These are phyloP conservation scores for Dentipellis fragilis DNA, from an alignment of 768 basidiomycete species.

Conservation along the genomic window DNA sequence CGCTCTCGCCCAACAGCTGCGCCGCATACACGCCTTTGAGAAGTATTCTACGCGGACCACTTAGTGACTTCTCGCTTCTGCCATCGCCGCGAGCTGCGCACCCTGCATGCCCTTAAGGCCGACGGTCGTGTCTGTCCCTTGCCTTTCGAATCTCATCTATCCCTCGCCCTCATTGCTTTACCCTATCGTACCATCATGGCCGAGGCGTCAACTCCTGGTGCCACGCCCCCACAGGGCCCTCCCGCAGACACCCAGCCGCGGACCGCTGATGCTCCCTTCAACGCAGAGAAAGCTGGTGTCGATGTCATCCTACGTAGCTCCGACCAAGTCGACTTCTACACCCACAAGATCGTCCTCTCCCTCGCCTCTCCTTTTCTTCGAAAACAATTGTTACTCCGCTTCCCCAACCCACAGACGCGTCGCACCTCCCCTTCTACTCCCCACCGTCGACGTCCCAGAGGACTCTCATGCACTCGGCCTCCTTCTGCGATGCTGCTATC, in stretches of 20 bases:
- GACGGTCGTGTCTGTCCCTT: too few relatives aligned
- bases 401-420: slow-evolving; percentile 13
- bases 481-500: background rate
- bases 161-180: too few relatives aligned
- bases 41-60: too few relatives aligned
- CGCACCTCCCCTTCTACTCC: background rate
- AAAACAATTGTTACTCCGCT: slow-evolving; percentile 21
- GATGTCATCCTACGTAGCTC: background rate
- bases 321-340: slow-evolving; percentile 9
- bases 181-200: too few relatives aligned
- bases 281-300: background rate
- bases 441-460: background rate
- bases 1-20: too few relatives aligned
- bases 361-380: slow-evolving; percentile 24
- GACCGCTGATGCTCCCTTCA: background rate
- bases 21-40: too few relatives aligned
- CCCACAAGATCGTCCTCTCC: slow-evolving; percentile 23
- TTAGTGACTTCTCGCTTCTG: too few relatives aligned
- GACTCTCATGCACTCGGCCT: background rate
- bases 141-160: too few relatives aligned
- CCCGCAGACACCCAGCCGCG: background rate
- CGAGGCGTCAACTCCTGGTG: too few relatives aligned
- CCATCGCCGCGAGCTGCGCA: too few relatives aligned
- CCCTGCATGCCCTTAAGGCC: too few relatives aligned
- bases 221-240: too few relatives aligned